Evolutionary conservation across 192 early-diverging fungal genomes (phyloP), one percentile per base, ranked within the genome.

Genomic region (Linnemannia exigua): DNA sequence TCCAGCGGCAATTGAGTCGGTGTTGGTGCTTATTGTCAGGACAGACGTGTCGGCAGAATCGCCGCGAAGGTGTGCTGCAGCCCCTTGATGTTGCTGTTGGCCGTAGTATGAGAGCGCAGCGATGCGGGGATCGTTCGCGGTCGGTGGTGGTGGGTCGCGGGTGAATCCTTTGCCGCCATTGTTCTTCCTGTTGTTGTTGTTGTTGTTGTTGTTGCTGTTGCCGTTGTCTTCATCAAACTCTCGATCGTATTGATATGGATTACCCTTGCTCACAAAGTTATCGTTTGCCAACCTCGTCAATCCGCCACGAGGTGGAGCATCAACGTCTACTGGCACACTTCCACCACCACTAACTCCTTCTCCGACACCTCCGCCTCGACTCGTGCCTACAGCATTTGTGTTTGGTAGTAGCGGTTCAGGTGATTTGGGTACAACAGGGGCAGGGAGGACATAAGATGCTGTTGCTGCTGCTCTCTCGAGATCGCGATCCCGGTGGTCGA

Each of bases 401-500:
- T 63, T 44, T 44, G 41, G 41, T 44, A 44, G 9, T 6, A 6
- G 58, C 25, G 58, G 58, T 4, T 63, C 58, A 1, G 58, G 58
- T 33, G 66, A 28, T 16, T 5, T 36, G 22, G 79, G 79, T 17
- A 36, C 38, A 38, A 37, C 41, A 20, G 78, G 78, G 0, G n/a
- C 37, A 31, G 78, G 78, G 15, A 79, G 33, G 5, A 73, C 61
- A 67, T 79, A 73, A 12, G 44, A 67, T 22, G 16, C 48, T 11
- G 37, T 28, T 20, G 41, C 16, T 25, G 79, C 73, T 7, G 72
- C 67, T 17, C 79, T 73, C 50, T 69, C 68, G 0, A 75, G 68
- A 4, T 74, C 73, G 11, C 51, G 73, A 51, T 81, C 79, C 35
- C 79, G 66, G 38, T 75, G 74, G 19, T 81, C 38, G 46, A 81